A percentile compares a stretch with the other conserved stretches of the same genome.
These are phyloP conservation scores for Pinus tabuliformis DNA, from an alignment of 75 land plant species.

Conservation along the genomic window DNA sequence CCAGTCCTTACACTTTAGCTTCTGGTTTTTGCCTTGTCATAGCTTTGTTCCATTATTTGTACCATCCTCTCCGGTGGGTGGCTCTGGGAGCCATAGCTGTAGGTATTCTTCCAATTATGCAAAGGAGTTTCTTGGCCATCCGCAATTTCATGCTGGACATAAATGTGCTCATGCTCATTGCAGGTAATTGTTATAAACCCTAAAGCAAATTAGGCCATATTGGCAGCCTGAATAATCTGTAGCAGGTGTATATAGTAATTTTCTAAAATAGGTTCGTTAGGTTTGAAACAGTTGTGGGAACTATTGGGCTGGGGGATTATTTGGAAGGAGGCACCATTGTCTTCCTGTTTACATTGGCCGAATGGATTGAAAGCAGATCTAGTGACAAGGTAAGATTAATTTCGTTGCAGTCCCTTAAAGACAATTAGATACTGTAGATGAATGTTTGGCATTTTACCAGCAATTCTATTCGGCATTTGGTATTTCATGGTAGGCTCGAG, in stretches of 20 bases:
- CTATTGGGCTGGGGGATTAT: slow-evolving; percentile 72
- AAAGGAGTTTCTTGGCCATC: slow-evolving; percentile 43
- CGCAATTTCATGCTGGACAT: slow-evolving; percentile 54
- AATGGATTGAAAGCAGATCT: slow-evolving; percentile 88
- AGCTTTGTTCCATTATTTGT: slow-evolving; percentile 54
- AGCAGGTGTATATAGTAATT: neutral
- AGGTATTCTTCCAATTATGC: slow-evolving; percentile 59
- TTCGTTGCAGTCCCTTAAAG: neutral
- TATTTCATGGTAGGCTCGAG: slow-evolving; percentile 58
- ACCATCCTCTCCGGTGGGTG: slow-evolving; percentile 64
- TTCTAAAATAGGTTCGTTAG: neutral
- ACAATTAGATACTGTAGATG: neutral
- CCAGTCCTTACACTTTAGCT: slow-evolving; percentile 62
- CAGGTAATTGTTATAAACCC: slow-evolving; percentile 28
- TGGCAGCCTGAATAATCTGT: neutral
- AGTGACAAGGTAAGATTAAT: slow-evolving; percentile 64
- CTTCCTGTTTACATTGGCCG: slow-evolving; percentile 83
- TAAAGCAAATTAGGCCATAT: neutral
- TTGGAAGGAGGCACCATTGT: slow-evolving; percentile 81
- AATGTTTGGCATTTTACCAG: too few species aligned
- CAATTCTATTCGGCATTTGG: neutral
- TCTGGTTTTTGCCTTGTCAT: slow-evolving; percentile 50
- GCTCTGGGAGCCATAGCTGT: slow-evolving; percentile 72
- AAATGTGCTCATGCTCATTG: slow-evolving; percentile 81
- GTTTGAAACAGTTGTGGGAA: slow-evolving; percentile 59